phyloP scores from a whole-genome alignment of 2,329 filamentous ascomycete species.

The Pestalotiopsis sp. region DNA sequence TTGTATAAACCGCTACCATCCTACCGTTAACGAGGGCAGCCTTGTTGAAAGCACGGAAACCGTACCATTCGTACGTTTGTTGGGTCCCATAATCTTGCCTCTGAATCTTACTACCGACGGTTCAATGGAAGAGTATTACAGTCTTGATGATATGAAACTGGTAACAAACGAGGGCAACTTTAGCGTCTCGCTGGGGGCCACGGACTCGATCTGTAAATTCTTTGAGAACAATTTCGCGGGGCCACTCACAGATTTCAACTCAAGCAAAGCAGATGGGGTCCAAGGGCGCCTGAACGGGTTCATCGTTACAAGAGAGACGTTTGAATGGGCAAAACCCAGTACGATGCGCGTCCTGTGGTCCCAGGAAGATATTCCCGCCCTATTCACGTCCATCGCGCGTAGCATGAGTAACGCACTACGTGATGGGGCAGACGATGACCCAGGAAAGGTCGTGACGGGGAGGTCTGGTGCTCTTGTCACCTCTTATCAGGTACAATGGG shows the following conservation, averaged over 20 bases:
- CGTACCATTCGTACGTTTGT: background rate
- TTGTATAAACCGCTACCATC: background rate
- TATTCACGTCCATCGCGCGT: background rate
- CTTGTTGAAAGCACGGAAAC: background rate
- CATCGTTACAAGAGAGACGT: background rate
- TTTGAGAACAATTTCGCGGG: background rate
- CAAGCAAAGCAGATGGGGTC: too few species aligned
- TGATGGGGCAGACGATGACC: background rate
- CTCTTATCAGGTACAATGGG: background rate
- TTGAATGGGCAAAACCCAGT: background rate
- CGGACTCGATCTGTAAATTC: background rate
- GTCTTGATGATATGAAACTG: too few species aligned
- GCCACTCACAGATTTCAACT: background rate
- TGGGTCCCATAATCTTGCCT: too few species aligned
- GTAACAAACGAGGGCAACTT: too few species aligned
- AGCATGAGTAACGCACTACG: constrained; percentile 6
- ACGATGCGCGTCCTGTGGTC: background rate
- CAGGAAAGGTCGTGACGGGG: background rate
- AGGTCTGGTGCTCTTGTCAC: background rate
- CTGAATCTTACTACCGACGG: too few species aligned
- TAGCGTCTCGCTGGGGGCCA: too few species aligned
- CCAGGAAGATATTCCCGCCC: background rate
- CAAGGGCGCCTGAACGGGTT: constrained; percentile 1
- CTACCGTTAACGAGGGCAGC: background rate
- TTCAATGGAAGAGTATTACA: too few species aligned